Conservation (phyloP, 73 alveolate species). For the Stentor coeruleus region DNA sequence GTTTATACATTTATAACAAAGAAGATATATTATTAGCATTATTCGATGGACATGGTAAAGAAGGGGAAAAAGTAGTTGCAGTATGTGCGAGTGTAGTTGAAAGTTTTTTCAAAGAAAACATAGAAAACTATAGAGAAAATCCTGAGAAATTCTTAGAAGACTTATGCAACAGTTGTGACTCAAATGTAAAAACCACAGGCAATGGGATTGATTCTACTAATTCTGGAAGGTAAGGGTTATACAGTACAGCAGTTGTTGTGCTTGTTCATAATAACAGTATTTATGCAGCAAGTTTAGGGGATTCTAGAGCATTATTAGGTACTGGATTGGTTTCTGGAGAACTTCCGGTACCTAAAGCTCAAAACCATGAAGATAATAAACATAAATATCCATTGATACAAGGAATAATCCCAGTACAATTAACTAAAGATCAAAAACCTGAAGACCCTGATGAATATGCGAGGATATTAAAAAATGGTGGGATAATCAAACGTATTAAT, state of each 20-base stretch:
- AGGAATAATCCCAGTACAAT: background rate
- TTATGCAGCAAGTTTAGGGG: background rate
- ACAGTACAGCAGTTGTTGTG: background rate
- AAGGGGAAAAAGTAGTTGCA: conserved; percentile 23
- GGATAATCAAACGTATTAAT: background rate
- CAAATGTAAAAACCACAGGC: background rate
- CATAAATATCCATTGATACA: background rate
- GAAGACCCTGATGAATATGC: conserved; percentile 25
- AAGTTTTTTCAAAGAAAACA: background rate
- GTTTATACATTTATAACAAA: background rate
- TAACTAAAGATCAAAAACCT: conserved; percentile 16
- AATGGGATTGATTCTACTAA: background rate
- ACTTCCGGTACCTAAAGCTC: background rate
- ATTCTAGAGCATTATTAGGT: background rate
- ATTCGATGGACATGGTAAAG: conserved; percentile 27
- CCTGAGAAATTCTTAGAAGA: background rate
- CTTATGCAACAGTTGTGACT: background rate
- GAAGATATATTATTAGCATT: background rate
- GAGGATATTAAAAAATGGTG: background rate
- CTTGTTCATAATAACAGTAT: background rate
- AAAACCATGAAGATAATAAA: background rate
- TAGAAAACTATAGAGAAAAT: background rate
- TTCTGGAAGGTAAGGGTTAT: conserved; percentile 5
- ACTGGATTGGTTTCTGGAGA: background rate
- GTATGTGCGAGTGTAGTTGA: background rate